Conservation (phyloP, 2,329 filamentous ascomycete genomes). For the Blastomyces parvus region DNA sequence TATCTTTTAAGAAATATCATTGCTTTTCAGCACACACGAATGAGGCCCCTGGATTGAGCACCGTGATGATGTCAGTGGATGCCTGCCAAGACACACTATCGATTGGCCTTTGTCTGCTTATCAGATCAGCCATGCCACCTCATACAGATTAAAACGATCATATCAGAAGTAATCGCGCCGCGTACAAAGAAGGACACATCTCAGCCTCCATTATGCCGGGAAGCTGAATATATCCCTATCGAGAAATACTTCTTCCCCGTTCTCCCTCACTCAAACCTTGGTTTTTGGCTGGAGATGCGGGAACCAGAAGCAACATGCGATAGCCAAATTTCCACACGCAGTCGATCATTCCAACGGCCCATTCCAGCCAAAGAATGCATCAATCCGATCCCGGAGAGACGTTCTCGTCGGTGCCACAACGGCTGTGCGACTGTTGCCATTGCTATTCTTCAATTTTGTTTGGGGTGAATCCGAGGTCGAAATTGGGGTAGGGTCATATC, state of each 20-base stretch:
- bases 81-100: neutral
- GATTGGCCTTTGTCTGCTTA: neutral
- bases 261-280: neutral
- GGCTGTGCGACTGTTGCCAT: neutral
- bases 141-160: neutral
- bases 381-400: constrained; percentile 6
- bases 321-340: no score
- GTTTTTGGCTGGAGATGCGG: neutral
- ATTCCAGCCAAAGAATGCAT: constrained; percentile 7
- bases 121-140: neutral
- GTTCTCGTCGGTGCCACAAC: neutral
- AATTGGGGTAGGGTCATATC: neutral
- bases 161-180: neutral
- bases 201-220: neutral
- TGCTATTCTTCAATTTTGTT: neutral
- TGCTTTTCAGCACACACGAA: neutral
- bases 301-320: neutral
- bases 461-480: neutral
- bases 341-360: constrained; percentile 1
- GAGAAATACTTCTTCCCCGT: neutral
- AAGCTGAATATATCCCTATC: neutral
- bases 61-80: neutral
- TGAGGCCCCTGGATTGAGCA: no score
- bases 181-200: neutral
- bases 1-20: no score